Conservation (phyloP, 1,284 basidiomycete species). For the Agaricales sp. region DNA sequence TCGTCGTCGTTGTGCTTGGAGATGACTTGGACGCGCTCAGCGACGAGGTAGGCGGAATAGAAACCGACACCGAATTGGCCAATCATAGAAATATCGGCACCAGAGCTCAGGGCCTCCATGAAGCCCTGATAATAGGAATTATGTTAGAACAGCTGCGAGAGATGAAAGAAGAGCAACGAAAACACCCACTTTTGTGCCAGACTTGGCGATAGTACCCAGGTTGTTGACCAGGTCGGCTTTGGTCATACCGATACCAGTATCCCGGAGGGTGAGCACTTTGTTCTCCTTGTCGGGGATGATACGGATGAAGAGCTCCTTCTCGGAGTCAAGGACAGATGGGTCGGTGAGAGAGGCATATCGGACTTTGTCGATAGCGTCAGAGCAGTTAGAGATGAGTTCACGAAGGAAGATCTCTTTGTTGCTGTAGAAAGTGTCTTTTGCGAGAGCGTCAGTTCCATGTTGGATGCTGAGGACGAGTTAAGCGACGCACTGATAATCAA, state of each 20-base stretch:
- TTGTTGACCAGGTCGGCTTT: slow-evolving; percentile 99
- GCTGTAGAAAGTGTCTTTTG: slow-evolving; percentile 91
- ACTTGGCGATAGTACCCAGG: slow-evolving; percentile 99
- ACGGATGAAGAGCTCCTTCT: slow-evolving; percentile 87
- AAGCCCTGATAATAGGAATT: slow-evolving; percentile 61
- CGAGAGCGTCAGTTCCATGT: slow-evolving; percentile 3
- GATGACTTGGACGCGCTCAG: slow-evolving; percentile 96
- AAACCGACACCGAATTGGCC: slow-evolving; percentile 99
- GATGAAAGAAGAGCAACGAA: slow-evolving; percentile 6
- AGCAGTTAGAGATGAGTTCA: slow-evolving; percentile 87
- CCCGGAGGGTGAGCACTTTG: slow-evolving; percentile 86
- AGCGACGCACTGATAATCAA: slow-evolving; percentile 74
- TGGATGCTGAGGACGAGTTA: slow-evolving; percentile 4
- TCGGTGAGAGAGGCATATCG: slow-evolving; percentile 91
- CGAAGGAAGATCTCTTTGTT: slow-evolving; percentile 99
- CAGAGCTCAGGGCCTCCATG: slow-evolving; percentile 92
- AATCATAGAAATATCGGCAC: slow-evolving; percentile 93
- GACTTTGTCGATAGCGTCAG: slow-evolving; percentile 97
- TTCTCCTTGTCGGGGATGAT: slow-evolving; percentile 95
- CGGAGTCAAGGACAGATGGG: slow-evolving; percentile 75
- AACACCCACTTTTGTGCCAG: slow-evolving; percentile 70
- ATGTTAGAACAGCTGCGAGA: slow-evolving; percentile 8
- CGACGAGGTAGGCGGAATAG: slow-evolving; percentile 99
- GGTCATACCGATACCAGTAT: slow-evolving; percentile 99
- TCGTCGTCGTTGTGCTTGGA: slow-evolving; percentile 99